Evolutionary conservation across 2,329 filamentous ascomycete species (phyloP), one percentile per base, ranked within the genome.

Genomic region (Colletotrichum simmondsii): DNA sequence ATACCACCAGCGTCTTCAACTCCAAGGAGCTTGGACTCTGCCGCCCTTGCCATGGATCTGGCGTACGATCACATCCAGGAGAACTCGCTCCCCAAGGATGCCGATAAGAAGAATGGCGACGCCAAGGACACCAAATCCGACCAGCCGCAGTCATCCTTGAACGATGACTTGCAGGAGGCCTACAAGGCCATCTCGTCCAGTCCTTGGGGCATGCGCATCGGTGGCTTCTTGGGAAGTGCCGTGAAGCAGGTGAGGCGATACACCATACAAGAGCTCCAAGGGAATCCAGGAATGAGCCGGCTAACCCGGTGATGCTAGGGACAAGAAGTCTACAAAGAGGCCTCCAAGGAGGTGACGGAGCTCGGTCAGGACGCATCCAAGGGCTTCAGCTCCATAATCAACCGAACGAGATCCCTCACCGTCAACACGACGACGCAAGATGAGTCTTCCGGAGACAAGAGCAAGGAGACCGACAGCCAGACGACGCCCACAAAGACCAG

Each of bases 61-160:
- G 95, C 95, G 57, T 99, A 98, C 89, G 97, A 99, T 80, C 95
- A 98, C 83, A 97, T 98, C 79, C 92, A 95, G 81, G 95, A 98
- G 85, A 92, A 97, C 81, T 89, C 91, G 64, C 89, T 94, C 74
- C 87, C 90, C 52, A 89, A 91, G 77, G 87, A 92, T 70, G 80
- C 86, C 72, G 86, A 90, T 74, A 85, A 87, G 75, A 84, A 86
- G 74, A 75, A 76, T 73, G 77, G 71, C 72, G 75, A 72, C 54
- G 68, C 78, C 49, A 84, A 85, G 56, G 82, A 82, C 59, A 80
- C 86, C 61, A 80, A 84, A 66, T 74, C 78, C 26, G 83, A 84
- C 73, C 80, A 85, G 76, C 78, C 83, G 63, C 83, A 86, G 75
- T 81, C 84, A 68, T 90, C 92, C 65, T 89, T 99, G 77, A 97